Percentiles rank a stretch among this genome's conserved stretches.
Evolutionary conservation across 176 grass and related monocot species (phyloP).

Genomic region (Cymbopogon citratus): DNA sequence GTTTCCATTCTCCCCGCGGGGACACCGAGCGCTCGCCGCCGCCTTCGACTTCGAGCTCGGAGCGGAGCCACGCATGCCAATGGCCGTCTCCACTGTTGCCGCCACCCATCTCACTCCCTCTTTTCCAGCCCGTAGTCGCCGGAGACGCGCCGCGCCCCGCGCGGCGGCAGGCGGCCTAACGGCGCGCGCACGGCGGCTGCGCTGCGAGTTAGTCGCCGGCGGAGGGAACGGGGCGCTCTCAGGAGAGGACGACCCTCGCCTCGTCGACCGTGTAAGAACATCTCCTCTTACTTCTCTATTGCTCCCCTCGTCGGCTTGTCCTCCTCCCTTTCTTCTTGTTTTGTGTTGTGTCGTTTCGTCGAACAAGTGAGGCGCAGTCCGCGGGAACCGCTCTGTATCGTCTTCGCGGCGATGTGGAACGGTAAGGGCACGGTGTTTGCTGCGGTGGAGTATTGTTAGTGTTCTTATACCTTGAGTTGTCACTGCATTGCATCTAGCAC

Average conservation of each 20-base stretch:
- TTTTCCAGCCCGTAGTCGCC: neutral
- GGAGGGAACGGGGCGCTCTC: conserved; percentile 74
- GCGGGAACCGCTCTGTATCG: neutral
- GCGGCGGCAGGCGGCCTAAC: conserved; percentile 9
- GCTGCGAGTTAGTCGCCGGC: conserved; percentile 69
- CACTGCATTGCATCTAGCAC: conserved; percentile 34
- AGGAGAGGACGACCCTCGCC: conserved; percentile 57
- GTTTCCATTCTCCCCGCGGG: neutral
- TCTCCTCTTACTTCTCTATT: neutral
- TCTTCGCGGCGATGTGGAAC: neutral
- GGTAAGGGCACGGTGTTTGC: neutral
- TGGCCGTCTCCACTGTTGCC: neutral
- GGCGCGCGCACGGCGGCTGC: conserved; percentile 32
- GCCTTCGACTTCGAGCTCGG: conserved; percentile 1
- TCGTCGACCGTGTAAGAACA: conserved; percentile 56
- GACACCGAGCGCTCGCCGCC: neutral
- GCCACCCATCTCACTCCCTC: neutral
- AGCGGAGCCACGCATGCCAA: conserved; percentile 6
- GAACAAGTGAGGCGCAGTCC: neutral
- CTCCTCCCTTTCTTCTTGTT: neutral
- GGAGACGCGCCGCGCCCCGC: conserved; percentile 15
- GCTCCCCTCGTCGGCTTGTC: neutral
- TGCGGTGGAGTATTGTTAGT: neutral
- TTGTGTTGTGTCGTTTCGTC: conserved; percentile 18
- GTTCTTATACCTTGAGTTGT: neutral